phyloP scores from a whole-genome alignment of 2,329 filamentous ascomycete species.

The Lachnellula suecica region DNA sequence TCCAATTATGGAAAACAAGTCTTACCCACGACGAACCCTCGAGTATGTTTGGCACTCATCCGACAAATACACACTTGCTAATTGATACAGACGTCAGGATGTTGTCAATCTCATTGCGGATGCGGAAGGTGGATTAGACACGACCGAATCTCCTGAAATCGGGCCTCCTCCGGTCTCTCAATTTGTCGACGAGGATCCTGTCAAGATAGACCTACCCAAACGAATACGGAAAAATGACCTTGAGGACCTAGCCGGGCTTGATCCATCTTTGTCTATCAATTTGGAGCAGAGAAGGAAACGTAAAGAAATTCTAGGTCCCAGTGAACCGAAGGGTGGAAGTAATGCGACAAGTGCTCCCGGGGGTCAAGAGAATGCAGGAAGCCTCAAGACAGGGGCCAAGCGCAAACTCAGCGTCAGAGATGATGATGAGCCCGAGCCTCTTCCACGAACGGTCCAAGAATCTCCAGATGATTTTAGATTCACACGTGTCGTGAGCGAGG shows the following conservation, averaged over 20 bases:
- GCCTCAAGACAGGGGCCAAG: constrained; percentile 52
- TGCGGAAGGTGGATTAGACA: constrained; percentile 29
- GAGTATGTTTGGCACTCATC: constrained; percentile 49
- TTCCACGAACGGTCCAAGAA: constrained; percentile 31
- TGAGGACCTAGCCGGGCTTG: constrained; percentile 19
- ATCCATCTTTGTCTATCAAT: constrained; percentile 30
- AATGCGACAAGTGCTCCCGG: constrained; percentile 11
- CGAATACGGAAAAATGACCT: constrained; percentile 11
- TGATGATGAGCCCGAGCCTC: constrained; percentile 43
- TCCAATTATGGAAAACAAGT: constrained; percentile 69
- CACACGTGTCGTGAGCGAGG: constrained; percentile 31
- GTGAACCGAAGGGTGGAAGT: constrained; percentile 16
- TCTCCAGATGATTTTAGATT: constrained; percentile 28
- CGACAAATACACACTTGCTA: constrained; percentile 30
- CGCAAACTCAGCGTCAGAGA: constrained; percentile 57
- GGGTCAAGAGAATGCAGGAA: constrained; percentile 22
- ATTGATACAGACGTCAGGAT: constrained; percentile 30
- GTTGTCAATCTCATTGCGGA: constrained; percentile 21
- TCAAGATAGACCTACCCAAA: constrained; percentile 51
- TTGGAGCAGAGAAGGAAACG: constrained; percentile 35
- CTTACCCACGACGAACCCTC: constrained; percentile 65
- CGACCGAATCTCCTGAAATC: constrained; percentile 65
- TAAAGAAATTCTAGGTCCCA: constrained; percentile 26
- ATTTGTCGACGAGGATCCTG: constrained; percentile 55
- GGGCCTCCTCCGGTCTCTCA: constrained; percentile 61